Evolutionary conservation across 2,329 filamentous ascomycete species (phyloP).

Genomic region (Epicoccum nigrum): DNA sequence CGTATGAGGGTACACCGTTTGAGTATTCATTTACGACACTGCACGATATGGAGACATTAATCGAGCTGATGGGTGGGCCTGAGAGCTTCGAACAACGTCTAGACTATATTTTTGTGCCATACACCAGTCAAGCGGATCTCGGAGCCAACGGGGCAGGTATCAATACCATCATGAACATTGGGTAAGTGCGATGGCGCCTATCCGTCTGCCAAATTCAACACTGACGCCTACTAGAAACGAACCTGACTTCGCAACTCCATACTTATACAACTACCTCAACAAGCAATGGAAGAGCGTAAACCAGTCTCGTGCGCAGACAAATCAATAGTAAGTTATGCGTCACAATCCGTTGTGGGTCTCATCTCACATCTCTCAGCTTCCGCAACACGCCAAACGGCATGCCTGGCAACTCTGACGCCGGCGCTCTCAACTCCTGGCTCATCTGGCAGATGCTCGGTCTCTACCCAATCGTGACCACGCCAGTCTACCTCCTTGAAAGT

Average conservation of each 20-base stretch:
- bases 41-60: conserved; percentile 47
- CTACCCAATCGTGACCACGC: conserved; percentile 66
- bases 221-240: conserved; percentile 59
- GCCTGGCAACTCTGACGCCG: conserved; percentile 52
- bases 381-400: conserved; percentile 41
- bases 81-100: conserved; percentile 43
- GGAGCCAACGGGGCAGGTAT: conserved; percentile 47
- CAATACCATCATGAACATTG: conserved; percentile 59
- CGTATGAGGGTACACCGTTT: conserved; percentile 49
- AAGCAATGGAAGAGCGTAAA: conserved; percentile 49
- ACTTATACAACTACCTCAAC: conserved; percentile 53
- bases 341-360: neutral
- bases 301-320: conserved; percentile 34
- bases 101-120: conserved; percentile 46
- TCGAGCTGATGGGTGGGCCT: conserved; percentile 46
- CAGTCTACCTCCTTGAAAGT: conserved; percentile 66
- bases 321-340: conserved; percentile 36
- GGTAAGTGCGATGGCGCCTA: neutral
- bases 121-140: conserved; percentile 40
- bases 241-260: conserved; percentile 70
- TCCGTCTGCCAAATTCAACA: neutral
- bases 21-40: conserved; percentile 50
- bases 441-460: conserved; percentile 55
- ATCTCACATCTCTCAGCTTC: conserved; percentile 14
- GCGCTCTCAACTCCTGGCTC: conserved; percentile 56